Evolutionary conservation across 140 eudicot species (phyloP).

Genomic region (Cichorium intybus): DNA sequence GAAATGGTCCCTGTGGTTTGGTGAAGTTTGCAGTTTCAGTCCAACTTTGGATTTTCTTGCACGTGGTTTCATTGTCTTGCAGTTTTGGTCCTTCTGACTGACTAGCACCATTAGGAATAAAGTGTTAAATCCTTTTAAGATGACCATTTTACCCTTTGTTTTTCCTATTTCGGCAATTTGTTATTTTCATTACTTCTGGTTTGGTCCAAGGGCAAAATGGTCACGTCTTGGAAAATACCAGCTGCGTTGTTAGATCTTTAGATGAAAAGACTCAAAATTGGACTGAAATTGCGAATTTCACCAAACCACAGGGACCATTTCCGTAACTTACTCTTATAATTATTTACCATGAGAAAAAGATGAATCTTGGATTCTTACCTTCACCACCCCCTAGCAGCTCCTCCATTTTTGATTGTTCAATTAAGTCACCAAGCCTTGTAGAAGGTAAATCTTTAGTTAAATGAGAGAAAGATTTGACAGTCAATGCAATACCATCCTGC

Average conservation of each 20-base stretch:
- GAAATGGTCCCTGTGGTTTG: neutral
- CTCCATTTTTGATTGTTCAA: slow-evolving; percentile 61
- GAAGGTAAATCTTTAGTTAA: slow-evolving; percentile 37
- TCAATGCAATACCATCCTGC: slow-evolving; percentile 68
- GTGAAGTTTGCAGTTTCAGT: neutral
- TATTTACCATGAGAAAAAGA: neutral
- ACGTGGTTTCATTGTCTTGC: no score
- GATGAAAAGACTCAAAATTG: neutral
- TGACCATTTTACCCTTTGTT: neutral
- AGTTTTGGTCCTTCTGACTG: no score
- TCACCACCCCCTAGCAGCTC: slow-evolving; percentile 68
- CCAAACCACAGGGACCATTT: neutral
- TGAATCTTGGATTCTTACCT: slow-evolving; percentile 39
- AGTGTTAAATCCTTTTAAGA: no score
- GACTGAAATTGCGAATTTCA: neutral
- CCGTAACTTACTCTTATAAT: neutral
- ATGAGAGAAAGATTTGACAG: slow-evolving; percentile 63
- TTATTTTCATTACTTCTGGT: neutral
- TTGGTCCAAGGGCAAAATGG: no score
- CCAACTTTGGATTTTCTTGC: neutral
- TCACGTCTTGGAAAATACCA: no score
- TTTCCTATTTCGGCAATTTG: neutral
- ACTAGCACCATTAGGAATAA: no score
- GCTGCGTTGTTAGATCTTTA: no score
- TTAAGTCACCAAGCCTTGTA: slow-evolving; percentile 26